Percentiles rank a stretch among this genome's conserved stretches.
Evolutionary conservation across 352 stramenopile species (phyloP).

Genomic region (Pythium vanterpoolii): DNA sequence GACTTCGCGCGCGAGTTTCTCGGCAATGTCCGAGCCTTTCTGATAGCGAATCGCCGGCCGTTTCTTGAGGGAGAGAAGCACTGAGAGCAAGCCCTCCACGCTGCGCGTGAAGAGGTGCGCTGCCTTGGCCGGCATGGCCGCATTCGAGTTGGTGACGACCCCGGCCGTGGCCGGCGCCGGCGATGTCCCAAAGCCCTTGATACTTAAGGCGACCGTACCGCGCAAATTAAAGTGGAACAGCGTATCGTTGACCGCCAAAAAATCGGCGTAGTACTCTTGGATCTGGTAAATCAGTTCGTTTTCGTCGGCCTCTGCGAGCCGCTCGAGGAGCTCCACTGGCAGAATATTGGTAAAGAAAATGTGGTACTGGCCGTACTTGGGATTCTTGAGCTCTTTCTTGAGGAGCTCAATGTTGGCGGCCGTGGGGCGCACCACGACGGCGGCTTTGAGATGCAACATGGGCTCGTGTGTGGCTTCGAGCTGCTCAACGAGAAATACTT

Average conservation of each 20-base stretch:
- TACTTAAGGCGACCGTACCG: slow-evolving; percentile 46
- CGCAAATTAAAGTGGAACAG: slow-evolving; percentile 96
- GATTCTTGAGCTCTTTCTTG: slow-evolving; percentile 88
- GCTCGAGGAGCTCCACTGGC: slow-evolving; percentile 89
- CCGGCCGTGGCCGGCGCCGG: slow-evolving; percentile 41
- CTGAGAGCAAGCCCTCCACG: slow-evolving; percentile 91
- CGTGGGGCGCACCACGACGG: slow-evolving; percentile 94
- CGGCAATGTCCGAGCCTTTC: slow-evolving; percentile 87
- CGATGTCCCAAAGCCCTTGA: slow-evolving; percentile 30
- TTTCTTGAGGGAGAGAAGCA: slow-evolving; percentile 96
- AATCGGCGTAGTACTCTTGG: slow-evolving; percentile 99
- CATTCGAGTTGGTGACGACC: slow-evolving; percentile 36
- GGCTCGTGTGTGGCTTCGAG: slow-evolving; percentile 82
- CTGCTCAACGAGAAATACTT: slow-evolving; percentile 95
- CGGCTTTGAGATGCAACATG: slow-evolving; percentile 94
- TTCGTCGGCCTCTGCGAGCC: slow-evolving; percentile 95
- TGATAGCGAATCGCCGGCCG: slow-evolving; percentile 96
- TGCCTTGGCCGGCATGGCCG: slow-evolving; percentile 30
- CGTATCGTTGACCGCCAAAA: slow-evolving; percentile 96
- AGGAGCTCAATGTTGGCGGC: slow-evolving; percentile 91
- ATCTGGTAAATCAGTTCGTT: slow-evolving; percentile 93
- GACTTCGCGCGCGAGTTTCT: slow-evolving; percentile 94
- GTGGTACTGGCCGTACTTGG: slow-evolving; percentile 98
- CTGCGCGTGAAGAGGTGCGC: slow-evolving; percentile 89
- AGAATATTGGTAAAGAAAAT: slow-evolving; percentile 99